These are phyloP conservation scores for Dendrobium chrysotoxum DNA, from an alignment of 106 monocot genomes.

Conservation along the genomic window DNA sequence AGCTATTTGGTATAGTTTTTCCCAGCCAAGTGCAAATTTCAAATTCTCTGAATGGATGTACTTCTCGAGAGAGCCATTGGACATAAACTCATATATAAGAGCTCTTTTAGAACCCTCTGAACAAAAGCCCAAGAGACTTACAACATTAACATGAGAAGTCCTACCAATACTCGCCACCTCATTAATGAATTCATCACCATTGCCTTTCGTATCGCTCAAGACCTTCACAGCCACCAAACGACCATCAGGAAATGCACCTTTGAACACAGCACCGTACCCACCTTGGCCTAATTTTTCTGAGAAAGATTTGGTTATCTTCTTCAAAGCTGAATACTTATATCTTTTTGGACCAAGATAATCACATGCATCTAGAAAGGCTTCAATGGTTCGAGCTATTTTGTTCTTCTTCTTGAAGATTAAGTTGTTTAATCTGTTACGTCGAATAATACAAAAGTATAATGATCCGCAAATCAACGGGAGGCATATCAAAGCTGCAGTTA, in stretches of 20 bases:
- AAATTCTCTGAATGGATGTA: conserved; percentile 9
- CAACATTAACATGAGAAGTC: conserved; percentile 11
- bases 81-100: conserved; percentile 17
- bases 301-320: conserved; percentile 13
- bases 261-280: conserved; percentile 10
- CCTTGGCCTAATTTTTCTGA: conserved; percentile 12
- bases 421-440: neutral
- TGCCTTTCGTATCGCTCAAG: neutral
- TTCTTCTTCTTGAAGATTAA: neutral
- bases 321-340: conserved; percentile 3
- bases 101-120: conserved; percentile 14
- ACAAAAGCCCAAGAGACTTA: conserved; percentile 8
- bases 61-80: conserved; percentile 14
- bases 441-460: neutral
- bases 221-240: conserved; percentile 10
- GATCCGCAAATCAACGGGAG: neutral
- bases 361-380: neutral
- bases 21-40: neutral
- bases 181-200: conserved; percentile 14
- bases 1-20: conserved; percentile 17
- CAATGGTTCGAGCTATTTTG: neutral
- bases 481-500: neutral
- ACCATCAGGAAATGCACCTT: conserved; percentile 3
- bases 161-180: conserved; percentile 14
- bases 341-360: conserved; percentile 4